Evolutionary conservation across 768 basidiomycete species (phyloP), one percentile per base, ranked within the genome.

Genomic region (Rhizopogon vinicolor): DNA sequence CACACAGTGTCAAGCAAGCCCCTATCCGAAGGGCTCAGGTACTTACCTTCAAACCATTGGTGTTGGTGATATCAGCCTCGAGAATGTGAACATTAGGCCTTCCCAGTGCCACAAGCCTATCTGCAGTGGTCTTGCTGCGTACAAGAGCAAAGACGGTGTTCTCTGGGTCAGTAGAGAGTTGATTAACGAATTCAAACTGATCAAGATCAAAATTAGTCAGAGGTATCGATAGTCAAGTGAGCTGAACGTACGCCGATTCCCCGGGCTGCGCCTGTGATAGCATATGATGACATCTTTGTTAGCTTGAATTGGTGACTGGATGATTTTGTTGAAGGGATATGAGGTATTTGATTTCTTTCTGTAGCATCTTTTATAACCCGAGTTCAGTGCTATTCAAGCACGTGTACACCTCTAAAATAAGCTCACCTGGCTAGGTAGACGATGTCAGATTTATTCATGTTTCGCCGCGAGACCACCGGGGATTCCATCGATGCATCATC

Each of bases 31-130:
- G 44, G 33, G 41, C 52, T 43, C 41, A 7, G 13, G 25, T 2
- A 58, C 66, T 54, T 43, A 70, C 75, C 61, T 68, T 63, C 44
- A 76, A 53, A 3, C 66, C 58, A 7, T 43, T 40, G 33, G 33
- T 51, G 51, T 74, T 62, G 13, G 64, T 69, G 48, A 77, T 65
- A 56, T 79, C 75, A 5, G 68, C 70, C 51, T 73, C 56, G 31
- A 78, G 8, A 14, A 75, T 45, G 43, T 71, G 66, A 8, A 79
- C 45, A 51, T 75, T 73, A 9, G 3, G 46, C 53, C 51, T 53
- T 33, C 13, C 64, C 49, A 33, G 39, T 4, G 25, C 50, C 3
- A 33, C 9, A 13, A 70, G 58, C 41, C 55, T 61, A 2, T 44
- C 43, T 3, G 70, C 60, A 9, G 50, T 53, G 1, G 50, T 41